Conservation (phyloP, 1,139 yeast species). For the Saccharomycopsis crataegensis region DNA sequence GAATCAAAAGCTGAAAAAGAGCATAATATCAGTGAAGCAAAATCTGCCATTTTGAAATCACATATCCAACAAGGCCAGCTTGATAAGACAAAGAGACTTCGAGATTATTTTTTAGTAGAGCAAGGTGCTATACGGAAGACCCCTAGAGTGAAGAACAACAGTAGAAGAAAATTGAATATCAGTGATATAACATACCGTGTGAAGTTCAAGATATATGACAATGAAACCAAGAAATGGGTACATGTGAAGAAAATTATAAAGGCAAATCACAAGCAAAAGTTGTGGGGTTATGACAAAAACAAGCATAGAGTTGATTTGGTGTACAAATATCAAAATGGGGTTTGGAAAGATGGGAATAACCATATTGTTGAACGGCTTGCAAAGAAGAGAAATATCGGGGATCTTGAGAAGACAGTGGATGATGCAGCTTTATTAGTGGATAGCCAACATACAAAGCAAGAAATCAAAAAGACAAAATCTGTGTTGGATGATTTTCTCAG, state of each 20-base stretch:
- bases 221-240: slow-evolving; percentile 26
- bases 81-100: slow-evolving; percentile 37
- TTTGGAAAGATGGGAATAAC: slow-evolving; percentile 80
- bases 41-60: slow-evolving; percentile 25
- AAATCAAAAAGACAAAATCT: slow-evolving; percentile 34
- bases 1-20: slow-evolving; percentile 40
- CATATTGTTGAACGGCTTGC: slow-evolving; percentile 55
- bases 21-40: slow-evolving; percentile 24
- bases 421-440: slow-evolving; percentile 22
- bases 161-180: slow-evolving; percentile 7
- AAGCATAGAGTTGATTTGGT: slow-evolving; percentile 56
- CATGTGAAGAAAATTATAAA: slow-evolving; percentile 32
- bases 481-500: slow-evolving; percentile 47
- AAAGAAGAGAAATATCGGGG: slow-evolving; percentile 9
- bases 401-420: slow-evolving; percentile 22
- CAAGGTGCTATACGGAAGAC: slow-evolving; percentile 58
- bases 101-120: slow-evolving; percentile 41
- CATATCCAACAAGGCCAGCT: slow-evolving; percentile 29
- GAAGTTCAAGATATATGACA: slow-evolving; percentile 28
- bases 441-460: slow-evolving; percentile 29
- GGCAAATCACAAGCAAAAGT: slow-evolving; percentile 60
- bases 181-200: slow-evolving; percentile 53
- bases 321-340: slow-evolving; percentile 46
- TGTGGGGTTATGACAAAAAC: slow-evolving; percentile 85
- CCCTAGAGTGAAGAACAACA: slow-evolving; percentile 37